phyloP scores from a whole-genome alignment of 2,329 filamentous ascomycete genomes.

The Penicillium sp. region DNA sequence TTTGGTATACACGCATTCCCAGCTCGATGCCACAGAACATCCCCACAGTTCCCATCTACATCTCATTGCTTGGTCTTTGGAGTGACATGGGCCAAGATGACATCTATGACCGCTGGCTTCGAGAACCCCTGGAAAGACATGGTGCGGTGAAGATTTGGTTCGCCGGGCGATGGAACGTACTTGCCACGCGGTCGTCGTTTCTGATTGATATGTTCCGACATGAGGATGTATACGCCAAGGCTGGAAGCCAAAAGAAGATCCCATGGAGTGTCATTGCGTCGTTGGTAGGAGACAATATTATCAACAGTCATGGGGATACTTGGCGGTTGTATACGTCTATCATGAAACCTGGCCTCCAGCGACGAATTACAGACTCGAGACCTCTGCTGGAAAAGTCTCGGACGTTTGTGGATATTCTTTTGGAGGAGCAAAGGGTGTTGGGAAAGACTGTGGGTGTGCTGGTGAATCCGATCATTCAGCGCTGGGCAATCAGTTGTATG shows the following conservation, averaged over 20 bases:
- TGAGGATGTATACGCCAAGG: conserved; percentile 30
- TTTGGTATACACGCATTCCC: conserved; percentile 21
- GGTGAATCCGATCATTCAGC: conserved; percentile 21
- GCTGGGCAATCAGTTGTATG: conserved; percentile 25
- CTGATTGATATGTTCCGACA: conserved; percentile 37
- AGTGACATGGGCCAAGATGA: conserved; percentile 22
- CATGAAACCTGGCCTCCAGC: conserved; percentile 35
- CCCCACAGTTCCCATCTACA: conserved; percentile 21
- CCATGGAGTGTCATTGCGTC: conserved; percentile 36
- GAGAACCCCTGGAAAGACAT: conserved; percentile 21
- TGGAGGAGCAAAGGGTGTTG: conserved; percentile 12
- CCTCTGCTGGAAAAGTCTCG: conserved; percentile 20
- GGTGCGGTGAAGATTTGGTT: conserved; percentile 48
- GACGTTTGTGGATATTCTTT: conserved; percentile 20
- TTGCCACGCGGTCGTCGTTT: conserved; percentile 42
- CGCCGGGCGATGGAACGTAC: conserved; percentile 45
- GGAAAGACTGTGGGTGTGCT: conserved; percentile 8
- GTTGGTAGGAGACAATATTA: conserved; percentile 39
- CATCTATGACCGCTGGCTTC: conserved; percentile 23
- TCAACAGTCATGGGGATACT: conserved; percentile 33
- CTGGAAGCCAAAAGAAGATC: conserved; percentile 40
- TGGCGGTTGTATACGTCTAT: conserved; percentile 35
- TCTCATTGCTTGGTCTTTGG: conserved; percentile 22
- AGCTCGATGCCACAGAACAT: conserved; percentile 16
- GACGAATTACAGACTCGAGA: conserved; percentile 19